phyloP scores from a whole-genome alignment of 441 rosid species.

The Breynia disticha region DNA sequence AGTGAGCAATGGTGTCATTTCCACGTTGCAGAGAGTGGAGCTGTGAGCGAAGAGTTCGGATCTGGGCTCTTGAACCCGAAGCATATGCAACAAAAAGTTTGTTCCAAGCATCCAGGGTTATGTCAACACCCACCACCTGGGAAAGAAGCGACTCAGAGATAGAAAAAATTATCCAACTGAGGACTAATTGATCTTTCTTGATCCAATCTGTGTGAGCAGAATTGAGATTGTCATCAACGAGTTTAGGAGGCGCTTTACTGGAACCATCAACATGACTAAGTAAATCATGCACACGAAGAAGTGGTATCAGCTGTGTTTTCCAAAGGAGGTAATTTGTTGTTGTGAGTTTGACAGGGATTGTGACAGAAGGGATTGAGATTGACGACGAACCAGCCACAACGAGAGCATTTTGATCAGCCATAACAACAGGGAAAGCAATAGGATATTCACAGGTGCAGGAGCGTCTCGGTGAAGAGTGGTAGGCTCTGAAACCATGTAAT shows the following conservation, averaged over 20 bases:
- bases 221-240: not conserved
- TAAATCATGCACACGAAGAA: not conserved
- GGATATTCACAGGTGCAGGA: not conserved
- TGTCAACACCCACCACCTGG: not conserved
- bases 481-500: not conserved
- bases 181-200: not conserved
- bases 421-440: no score
- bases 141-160: not conserved
- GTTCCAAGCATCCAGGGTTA: not conserved
- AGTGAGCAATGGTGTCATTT: not conserved
- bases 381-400: not conserved
- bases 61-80: not conserved
- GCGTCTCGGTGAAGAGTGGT: not conserved
- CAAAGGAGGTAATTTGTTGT: not conserved
- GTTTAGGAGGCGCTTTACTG: not conserved
- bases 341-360: not conserved
- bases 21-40: not conserved
- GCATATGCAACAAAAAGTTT: not conserved
- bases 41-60: not conserved
- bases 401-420: not conserved
- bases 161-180: not conserved
- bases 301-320: not conserved
- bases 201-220: not conserved
- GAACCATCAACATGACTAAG: not conserved
- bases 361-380: not conserved